phyloP scores from a whole-genome alignment of 202 grass and related monocot genomes.

The Carex arenaria region DNA sequence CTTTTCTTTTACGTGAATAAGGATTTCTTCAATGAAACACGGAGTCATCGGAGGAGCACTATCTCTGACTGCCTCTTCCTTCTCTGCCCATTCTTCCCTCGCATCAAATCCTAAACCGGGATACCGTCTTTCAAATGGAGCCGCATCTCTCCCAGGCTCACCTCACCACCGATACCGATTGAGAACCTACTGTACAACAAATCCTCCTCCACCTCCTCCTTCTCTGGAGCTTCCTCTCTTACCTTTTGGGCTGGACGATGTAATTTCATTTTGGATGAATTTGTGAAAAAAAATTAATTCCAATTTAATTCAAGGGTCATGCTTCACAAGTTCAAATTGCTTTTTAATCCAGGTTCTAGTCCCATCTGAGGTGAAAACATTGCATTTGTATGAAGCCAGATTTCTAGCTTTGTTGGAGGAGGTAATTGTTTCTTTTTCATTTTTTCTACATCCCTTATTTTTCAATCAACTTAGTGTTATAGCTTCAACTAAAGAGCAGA shows the following conservation, averaged over 20 bases:
- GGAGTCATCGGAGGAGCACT: constrained; percentile 14
- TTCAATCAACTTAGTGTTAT: constrained; percentile 12
- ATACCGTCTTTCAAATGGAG: neutral
- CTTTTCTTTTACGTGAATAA: neutral
- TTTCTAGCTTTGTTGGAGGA: constrained; percentile 86
- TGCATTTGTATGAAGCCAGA: constrained; percentile 96
- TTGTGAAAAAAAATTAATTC: neutral
- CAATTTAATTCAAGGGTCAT: constrained; percentile 3
- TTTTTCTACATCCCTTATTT: constrained; percentile 8
- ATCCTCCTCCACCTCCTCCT: neutral
- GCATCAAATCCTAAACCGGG: neutral
- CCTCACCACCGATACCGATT: neutral
- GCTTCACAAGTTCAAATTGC: neutral
- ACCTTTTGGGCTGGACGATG: constrained; percentile 64
- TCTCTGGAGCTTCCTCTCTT: constrained; percentile 80
- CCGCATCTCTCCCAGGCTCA: neutral
- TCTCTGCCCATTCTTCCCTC: neutral
- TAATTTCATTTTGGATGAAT: constrained; percentile 16
- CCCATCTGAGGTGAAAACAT: constrained; percentile 81
- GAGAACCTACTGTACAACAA: neutral
- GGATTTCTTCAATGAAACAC: neutral
- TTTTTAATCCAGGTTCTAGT: constrained; percentile 58
- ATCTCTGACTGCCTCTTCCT: neutral
- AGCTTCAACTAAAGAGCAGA: neutral
- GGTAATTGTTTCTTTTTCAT: constrained; percentile 33